Conservation (phyloP, 2,329 filamentous ascomycete species). For the Cordyceps sp. region DNA sequence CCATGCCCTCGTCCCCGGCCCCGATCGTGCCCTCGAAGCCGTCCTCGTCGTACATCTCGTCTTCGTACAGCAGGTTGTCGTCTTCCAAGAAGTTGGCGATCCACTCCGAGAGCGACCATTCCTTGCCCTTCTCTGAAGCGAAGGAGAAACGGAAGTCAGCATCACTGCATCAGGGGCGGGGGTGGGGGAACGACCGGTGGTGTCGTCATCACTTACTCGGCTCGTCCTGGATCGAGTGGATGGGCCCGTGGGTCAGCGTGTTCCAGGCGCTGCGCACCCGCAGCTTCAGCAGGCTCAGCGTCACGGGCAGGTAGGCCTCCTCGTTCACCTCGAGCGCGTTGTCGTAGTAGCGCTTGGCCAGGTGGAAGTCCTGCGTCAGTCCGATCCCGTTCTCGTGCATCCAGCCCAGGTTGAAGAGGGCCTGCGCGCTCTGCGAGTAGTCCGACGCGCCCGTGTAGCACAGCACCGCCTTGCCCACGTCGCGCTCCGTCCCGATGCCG, state of each 20-base stretch:
- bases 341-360: slow-evolving; percentile 94
- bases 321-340: slow-evolving; percentile 78
- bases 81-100: slow-evolving; percentile 68
- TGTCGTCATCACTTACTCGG: no score
- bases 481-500: slow-evolving; percentile 56
- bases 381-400: slow-evolving; percentile 98
- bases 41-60: slow-evolving; percentile 33
- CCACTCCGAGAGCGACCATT: slow-evolving; percentile 75
- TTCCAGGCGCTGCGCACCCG: slow-evolving; percentile 86
- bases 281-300: slow-evolving; percentile 73
- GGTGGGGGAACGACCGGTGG: no score
- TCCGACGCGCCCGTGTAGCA: slow-evolving; percentile 91
- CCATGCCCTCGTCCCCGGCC: slow-evolving; percentile 42
- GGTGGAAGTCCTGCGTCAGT: slow-evolving; percentile 86
- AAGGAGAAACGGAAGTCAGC: not conserved
- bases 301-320: slow-evolving; percentile 88
- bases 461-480: slow-evolving; percentile 73
- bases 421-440: slow-evolving; percentile 81
- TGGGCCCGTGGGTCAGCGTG: slow-evolving; percentile 70
- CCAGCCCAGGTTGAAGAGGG: slow-evolving; percentile 94
- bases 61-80: slow-evolving; percentile 49
- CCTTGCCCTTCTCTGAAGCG: slow-evolving; percentile 44
- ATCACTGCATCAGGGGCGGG: no score
- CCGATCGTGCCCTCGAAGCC: slow-evolving; percentile 38
- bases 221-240: slow-evolving; percentile 86